Conservation (phyloP, 2,329 filamentous ascomycete genomes). For the Stachybotrys elegans region DNA sequence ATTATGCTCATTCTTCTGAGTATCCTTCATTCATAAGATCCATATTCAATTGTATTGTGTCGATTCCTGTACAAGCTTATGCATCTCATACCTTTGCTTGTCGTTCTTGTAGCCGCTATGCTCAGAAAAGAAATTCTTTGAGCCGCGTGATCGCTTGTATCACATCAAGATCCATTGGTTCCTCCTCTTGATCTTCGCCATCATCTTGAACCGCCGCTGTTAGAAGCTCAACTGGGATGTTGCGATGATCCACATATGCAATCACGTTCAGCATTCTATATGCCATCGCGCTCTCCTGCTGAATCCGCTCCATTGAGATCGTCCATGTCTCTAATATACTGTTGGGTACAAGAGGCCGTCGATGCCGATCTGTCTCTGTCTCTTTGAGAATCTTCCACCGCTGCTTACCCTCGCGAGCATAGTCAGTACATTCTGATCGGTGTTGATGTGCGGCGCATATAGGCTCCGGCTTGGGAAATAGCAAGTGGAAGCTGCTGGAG, state of each 20-base stretch:
- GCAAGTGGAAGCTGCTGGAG: slow-evolving; percentile 24
- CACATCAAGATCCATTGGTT: slow-evolving; percentile 4
- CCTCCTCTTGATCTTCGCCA: background rate
- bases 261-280: slow-evolving; percentile 23
- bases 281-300: slow-evolving; percentile 17
- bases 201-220: slow-evolving; percentile 8
- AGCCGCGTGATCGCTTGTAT: slow-evolving; percentile 19
- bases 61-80: slow-evolving; percentile 25
- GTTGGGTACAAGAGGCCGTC: slow-evolving; percentile 20
- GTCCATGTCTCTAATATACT: slow-evolving; percentile 27
- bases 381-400: slow-evolving; percentile 17
- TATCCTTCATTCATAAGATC: background rate
- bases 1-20: background rate
- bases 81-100: slow-evolving; percentile 20
- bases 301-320: slow-evolving; percentile 26
- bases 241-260: slow-evolving; percentile 26
- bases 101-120: slow-evolving; percentile 3
- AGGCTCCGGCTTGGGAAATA: slow-evolving; percentile 25
- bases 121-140: slow-evolving; percentile 28
- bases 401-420: slow-evolving; percentile 13
- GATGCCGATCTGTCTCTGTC: slow-evolving; percentile 19
- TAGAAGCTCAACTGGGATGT: slow-evolving; percentile 22
- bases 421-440: slow-evolving; percentile 18
- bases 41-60: slow-evolving; percentile 12
- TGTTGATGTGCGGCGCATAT: slow-evolving; percentile 21